These are phyloP conservation scores for Collybia nuda DNA, from an alignment of 768 basidiomycete genomes.

Conservation along the genomic window DNA sequence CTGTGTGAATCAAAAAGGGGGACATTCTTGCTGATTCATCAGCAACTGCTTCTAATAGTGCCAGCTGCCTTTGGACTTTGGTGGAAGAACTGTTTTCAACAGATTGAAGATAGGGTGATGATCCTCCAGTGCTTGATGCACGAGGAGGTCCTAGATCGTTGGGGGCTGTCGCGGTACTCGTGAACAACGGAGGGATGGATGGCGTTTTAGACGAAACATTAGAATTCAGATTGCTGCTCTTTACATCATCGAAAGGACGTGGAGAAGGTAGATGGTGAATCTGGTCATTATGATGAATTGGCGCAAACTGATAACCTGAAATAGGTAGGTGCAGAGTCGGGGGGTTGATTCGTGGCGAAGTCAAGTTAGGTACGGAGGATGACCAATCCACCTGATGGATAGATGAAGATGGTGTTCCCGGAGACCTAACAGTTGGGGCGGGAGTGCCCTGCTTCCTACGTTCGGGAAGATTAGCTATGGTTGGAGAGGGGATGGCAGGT, in stretches of 20 bases:
- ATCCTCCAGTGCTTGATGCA: constrained; percentile 53
- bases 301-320: background rate
- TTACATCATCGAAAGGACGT: background rate
- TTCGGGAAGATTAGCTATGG: constrained; percentile 6
- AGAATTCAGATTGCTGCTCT: background rate
- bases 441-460: constrained; percentile 18
- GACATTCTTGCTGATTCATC: constrained; percentile 69
- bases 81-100: constrained; percentile 55
- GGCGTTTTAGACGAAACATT: background rate
- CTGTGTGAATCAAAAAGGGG: constrained; percentile 28
- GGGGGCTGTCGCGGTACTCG: background rate
- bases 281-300: background rate
- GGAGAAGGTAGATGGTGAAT: background rate
- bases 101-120: constrained; percentile 66
- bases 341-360: background rate
- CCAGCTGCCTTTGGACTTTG: constrained; percentile 67
- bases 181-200: background rate
- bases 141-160: background rate
- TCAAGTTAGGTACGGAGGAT: constrained; percentile 12
- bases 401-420: constrained; percentile 4
- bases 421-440: constrained; percentile 18
- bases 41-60: constrained; percentile 69
- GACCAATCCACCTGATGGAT: constrained; percentile 18
- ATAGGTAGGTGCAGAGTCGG: constrained; percentile 1
- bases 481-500: constrained; percentile 9